A percentile compares a stretch with the other conserved stretches of the same genome.
Conservation (phyloP, 2,329 filamentous ascomycete species). For the Alternaria solani region DNA sequence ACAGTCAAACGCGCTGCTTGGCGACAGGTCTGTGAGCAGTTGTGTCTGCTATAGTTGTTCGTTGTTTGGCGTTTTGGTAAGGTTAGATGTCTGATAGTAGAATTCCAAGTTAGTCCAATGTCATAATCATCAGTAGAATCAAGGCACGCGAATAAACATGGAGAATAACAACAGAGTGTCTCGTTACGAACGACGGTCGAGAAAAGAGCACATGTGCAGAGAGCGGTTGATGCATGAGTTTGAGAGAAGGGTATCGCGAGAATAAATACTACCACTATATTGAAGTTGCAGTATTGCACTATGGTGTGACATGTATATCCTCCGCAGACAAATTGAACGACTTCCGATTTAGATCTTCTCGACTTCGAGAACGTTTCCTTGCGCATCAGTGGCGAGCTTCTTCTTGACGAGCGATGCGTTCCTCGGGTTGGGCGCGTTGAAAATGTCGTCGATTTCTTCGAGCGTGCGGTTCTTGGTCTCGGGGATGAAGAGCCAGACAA, state of each 20-base stretch:
- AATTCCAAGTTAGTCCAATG: background rate
- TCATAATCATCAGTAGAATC: background rate
- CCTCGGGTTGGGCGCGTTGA: constrained; percentile 31
- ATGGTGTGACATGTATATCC: background rate
- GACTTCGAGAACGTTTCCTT: constrained; percentile 32
- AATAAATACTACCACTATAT: background rate
- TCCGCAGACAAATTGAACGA: background rate
- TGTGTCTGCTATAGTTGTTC: background rate
- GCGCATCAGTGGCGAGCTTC: constrained; percentile 30
- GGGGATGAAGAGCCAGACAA: constrained; percentile 34
- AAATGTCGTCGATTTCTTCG: constrained; percentile 37
- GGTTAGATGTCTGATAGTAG: background rate
- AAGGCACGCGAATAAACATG: background rate
- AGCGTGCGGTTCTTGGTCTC: constrained; percentile 42
- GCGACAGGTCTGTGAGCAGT: too few relatives aligned
- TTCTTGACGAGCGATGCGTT: constrained; percentile 36
- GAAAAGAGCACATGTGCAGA: background rate
- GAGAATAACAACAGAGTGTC: background rate
- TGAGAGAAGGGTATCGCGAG: background rate
- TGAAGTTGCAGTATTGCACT: background rate
- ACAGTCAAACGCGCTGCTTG: background rate
- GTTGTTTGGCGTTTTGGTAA: background rate
- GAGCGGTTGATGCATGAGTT: background rate
- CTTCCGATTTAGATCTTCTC: constrained; percentile 31
- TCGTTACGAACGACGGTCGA: background rate